phyloP scores from a whole-genome alignment of 306 rosid species.

The Pyrus bretschneideri region DNA sequence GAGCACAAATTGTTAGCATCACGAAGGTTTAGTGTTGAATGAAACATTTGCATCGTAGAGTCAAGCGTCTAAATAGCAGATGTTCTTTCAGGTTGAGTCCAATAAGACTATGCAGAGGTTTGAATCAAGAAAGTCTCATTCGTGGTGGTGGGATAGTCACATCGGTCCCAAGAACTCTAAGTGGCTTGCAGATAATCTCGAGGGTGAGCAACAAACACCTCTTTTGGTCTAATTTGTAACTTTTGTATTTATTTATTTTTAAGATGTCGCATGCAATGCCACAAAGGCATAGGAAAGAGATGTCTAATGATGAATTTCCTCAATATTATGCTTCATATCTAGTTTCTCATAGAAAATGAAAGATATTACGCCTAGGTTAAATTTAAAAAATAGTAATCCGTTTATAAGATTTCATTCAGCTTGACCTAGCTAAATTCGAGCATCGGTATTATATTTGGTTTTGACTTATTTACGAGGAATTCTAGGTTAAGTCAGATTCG shows the following conservation, averaged over 20 bases:
- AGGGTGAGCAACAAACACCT: slow-evolving; percentile 40
- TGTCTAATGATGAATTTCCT: background rate
- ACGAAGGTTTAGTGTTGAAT: background rate
- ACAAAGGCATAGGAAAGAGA: background rate
- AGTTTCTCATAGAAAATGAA: background rate
- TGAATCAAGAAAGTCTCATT: slow-evolving; percentile 66
- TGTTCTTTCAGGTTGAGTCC: slow-evolving; percentile 31
- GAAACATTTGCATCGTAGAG: background rate
- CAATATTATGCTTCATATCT: background rate
- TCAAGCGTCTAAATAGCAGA: background rate
- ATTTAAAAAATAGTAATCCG: background rate
- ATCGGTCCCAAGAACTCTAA: slow-evolving; percentile 67
- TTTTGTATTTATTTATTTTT: background rate
- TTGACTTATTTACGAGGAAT: background rate
- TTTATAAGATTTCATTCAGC: background rate
- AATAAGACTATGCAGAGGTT: slow-evolving; percentile 49
- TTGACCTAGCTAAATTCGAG: background rate
- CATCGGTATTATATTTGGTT: background rate
- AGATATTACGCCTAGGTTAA: background rate
- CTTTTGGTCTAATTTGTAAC: background rate
- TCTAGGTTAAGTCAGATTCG: background rate
- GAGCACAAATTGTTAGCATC: background rate
- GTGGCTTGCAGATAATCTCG: slow-evolving; percentile 87
- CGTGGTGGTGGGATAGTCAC: slow-evolving; percentile 99
- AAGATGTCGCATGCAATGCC: background rate